These are phyloP conservation scores for Eutrema yunnanense DNA, from an alignment of 345 rosid genomes.

Conservation along the genomic window DNA sequence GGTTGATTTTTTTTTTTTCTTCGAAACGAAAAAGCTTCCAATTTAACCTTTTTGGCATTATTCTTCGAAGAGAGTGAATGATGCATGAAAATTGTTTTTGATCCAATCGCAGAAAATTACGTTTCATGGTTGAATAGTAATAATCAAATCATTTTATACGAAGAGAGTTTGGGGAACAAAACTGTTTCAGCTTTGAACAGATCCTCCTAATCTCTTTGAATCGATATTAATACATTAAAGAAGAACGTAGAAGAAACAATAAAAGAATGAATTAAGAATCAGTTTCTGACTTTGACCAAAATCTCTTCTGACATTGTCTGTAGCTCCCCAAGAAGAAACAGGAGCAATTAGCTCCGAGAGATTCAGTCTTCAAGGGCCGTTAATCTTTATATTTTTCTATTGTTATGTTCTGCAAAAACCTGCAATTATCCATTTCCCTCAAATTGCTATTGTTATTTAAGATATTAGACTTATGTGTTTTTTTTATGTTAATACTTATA, in stretches of 20 bases:
- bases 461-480: no score
- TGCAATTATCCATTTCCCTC: neutral
- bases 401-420: neutral
- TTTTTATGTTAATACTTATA: no score
- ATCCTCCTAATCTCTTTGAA: neutral
- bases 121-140: neutral
- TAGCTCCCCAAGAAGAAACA: neutral
- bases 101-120: neutral
- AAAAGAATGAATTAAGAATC: slow-evolving; percentile 24
- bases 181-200: slow-evolving; percentile 6
- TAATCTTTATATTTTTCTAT: neutral
- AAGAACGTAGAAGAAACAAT: slow-evolving; percentile 13
- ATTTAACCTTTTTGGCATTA: no score
- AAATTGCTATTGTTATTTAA: neutral
- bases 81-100: no score
- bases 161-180: neutral
- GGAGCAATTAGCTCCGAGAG: slow-evolving; percentile 4
- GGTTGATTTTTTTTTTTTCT: no score
- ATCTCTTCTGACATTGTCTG: no score
- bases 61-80: no score
- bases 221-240: neutral
- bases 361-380: slow-evolving; percentile 16
- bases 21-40: no score
- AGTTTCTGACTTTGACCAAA: neutral
- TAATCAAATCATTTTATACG: slow-evolving; percentile 4